Evolutionary conservation across 371 early-diverging fungal species (phyloP), one percentile per base, ranked within the genome.

Genomic region (Saksenaea oblongispora): DNA sequence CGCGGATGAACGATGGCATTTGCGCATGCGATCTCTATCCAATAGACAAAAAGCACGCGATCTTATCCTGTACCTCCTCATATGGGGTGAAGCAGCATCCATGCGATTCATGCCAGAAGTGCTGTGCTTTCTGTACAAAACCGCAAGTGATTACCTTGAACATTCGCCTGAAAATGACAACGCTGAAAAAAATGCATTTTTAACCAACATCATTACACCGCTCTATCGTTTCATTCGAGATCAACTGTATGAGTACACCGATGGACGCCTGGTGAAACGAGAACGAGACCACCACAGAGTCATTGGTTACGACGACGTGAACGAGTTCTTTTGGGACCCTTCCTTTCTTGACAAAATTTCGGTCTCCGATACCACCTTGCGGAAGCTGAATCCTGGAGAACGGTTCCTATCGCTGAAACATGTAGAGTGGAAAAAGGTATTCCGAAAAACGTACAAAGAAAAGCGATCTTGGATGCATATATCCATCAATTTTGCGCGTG

Each of bases 61-160:
- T 54, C 69, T 95, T 2, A 91, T 91, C 0, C 84, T 94, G 34
- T 95, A 88, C 78, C 79, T 93, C 36, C 69, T 92, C 27, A 75
- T 95, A n/a, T 95, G 95, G 95, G 93, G 88, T 17, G 95, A 95
- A 71, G 93, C 92, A 17, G 82, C 92, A 0, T 87, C 88, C 15
- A 65, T 95, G 42, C 89, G 95, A 15, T 92, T 90, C 71, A 80
- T 85, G 5, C 86, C 93, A 28, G 94, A 95, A 77, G 83, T 79
- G 34, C 79, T 95, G 14, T 92, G 93, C 68, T 95, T 93, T 66
- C 64, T 95, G 15, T 94, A 88, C 72, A 89, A 91, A 70, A 69
- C 90, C 1, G 93, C 94, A 1, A 71, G 82, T 18, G 89, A 89
- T 56, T 78, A 85, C 31, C 75, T 73, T 61, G 44, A 59, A 11